Evolutionary conservation across 2,329 filamentous ascomycete genomes (phyloP).

Genomic region (Phoma sp.): DNA sequence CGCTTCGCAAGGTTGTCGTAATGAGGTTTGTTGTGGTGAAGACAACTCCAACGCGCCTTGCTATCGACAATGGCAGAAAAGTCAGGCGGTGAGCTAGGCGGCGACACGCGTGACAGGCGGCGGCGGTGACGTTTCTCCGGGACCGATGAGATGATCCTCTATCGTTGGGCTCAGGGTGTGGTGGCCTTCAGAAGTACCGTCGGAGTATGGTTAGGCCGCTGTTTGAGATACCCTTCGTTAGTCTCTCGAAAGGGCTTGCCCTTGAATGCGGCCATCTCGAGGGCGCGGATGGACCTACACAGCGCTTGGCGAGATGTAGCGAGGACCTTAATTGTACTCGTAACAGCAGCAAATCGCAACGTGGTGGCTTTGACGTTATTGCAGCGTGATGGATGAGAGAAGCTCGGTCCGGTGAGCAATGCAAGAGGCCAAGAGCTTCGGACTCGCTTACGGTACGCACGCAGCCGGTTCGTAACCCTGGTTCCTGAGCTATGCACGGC

Average conservation of each 20-base stretch:
- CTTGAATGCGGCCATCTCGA: constrained; percentile 37
- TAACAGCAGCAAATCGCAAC: constrained; percentile 6
- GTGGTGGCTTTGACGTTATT: constrained; percentile 5
- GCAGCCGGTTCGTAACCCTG: constrained; percentile 5
- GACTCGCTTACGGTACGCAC: not conserved
- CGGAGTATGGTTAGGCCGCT: constrained; percentile 25
- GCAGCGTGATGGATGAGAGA: constrained; percentile 15
- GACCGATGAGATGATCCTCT: constrained; percentile 4
- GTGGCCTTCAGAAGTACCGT: constrained; percentile 13
- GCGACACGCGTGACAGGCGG: constrained; percentile 15
- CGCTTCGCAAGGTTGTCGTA: not conserved
- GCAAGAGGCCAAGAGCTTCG: constrained; percentile 1
- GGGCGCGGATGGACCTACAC: constrained; percentile 41
- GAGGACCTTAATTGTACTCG: constrained; percentile 13
- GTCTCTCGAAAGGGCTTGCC: constrained; percentile 41
- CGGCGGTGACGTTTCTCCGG: constrained; percentile 19
- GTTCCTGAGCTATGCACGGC: constrained; percentile 10
- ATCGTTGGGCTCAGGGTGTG: constrained; percentile 13
- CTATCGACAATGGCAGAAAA: constrained; percentile 28
- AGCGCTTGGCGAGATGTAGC: constrained; percentile 35
- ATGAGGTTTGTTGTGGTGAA: not conserved
- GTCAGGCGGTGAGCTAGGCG: constrained; percentile 27
- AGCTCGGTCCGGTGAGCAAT: constrained; percentile 13
- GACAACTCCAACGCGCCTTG: constrained; percentile 16
- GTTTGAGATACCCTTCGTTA: constrained; percentile 35